These are phyloP conservation scores for Nannochloropsis gaditana DNA, from an alignment of 108 stramenopile species.

Conservation along the genomic window DNA sequence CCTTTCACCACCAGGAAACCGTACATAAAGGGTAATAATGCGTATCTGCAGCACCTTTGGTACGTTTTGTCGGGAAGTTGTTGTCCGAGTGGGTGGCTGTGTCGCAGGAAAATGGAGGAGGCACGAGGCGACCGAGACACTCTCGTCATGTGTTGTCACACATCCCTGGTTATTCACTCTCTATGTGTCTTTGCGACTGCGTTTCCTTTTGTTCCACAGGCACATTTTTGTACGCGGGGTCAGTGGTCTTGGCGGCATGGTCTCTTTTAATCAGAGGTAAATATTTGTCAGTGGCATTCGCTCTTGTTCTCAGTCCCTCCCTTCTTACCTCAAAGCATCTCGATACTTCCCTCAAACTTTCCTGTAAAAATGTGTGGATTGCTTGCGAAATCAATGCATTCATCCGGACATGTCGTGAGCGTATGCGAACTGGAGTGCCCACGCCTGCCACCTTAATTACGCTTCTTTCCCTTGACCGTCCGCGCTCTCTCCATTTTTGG, in stretches of 20 bases:
- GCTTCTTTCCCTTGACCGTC: too few species aligned
- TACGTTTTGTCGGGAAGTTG: neutral
- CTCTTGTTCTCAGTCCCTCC: neutral
- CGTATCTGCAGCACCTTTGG: conserved; percentile 15
- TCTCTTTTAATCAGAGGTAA: neutral
- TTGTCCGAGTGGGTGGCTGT: neutral
- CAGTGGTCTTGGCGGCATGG: neutral
- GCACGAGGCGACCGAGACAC: neutral
- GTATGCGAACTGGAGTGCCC: too few species aligned
- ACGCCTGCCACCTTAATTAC: too few species aligned
- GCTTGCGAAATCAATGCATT: too few species aligned
- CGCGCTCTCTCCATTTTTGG: too few species aligned
- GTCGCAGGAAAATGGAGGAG: neutral
- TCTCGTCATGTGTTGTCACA: neutral
- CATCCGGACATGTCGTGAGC: too few species aligned
- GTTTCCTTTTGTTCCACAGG: neutral
- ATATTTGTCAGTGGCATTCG: neutral
- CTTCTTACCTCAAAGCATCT: neutral
- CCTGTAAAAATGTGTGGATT: too few species aligned
- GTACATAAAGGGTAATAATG: neutral
- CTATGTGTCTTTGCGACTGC: too few species aligned
- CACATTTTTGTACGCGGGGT: neutral
- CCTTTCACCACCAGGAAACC: too few species aligned
- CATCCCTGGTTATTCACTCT: neutral
- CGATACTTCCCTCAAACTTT: too few species aligned